These are phyloP conservation scores for Gentiana macrophylla DNA, from an alignment of 257 asterid genomes.

Conservation along the genomic window DNA sequence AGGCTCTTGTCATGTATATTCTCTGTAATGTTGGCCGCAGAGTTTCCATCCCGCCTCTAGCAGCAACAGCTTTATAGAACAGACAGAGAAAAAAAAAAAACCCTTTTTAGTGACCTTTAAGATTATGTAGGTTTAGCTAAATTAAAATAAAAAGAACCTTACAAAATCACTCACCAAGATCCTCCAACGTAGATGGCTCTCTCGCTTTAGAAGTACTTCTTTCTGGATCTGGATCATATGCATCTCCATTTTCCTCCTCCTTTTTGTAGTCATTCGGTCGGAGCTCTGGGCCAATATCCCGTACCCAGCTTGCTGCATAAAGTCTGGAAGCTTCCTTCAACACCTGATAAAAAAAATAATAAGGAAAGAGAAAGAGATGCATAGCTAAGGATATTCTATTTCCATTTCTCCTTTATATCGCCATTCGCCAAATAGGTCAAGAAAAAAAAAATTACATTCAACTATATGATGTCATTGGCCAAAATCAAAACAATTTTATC, in stretches of 20 bases:
- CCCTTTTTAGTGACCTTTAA: not conserved
- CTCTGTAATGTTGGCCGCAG: constrained; percentile 81
- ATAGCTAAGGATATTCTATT: no score
- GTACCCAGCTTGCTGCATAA: constrained; percentile 86
- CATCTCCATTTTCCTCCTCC: constrained; percentile 25
- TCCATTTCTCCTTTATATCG: no score
- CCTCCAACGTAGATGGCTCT: constrained; percentile 83
- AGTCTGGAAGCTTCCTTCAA: constrained; percentile 77
- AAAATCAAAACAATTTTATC: not conserved
- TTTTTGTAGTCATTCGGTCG: constrained; percentile 69
- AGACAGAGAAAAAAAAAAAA: not conserved
- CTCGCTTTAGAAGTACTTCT: constrained; percentile 17
- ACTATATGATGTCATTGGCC: not conserved
- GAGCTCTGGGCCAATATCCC: constrained; percentile 93
- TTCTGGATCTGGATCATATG: constrained; percentile 16
- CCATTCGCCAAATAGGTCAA: no score
- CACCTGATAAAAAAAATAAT: constrained; percentile 30
- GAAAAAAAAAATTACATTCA: not conserved
- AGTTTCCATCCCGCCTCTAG: constrained; percentile 88
- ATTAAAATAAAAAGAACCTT: not conserved
- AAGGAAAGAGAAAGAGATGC: not conserved
- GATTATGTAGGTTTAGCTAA: not conserved
- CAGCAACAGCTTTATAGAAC: constrained; percentile 55
- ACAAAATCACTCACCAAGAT: constrained; percentile 47
- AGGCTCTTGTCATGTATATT: constrained; percentile 87